A percentile compares a stretch with the other conserved stretches of the same genome.
phyloP scores from a whole-genome alignment of 2,329 filamentous ascomycete species.

The Pochonia chlamydosporia region DNA sequence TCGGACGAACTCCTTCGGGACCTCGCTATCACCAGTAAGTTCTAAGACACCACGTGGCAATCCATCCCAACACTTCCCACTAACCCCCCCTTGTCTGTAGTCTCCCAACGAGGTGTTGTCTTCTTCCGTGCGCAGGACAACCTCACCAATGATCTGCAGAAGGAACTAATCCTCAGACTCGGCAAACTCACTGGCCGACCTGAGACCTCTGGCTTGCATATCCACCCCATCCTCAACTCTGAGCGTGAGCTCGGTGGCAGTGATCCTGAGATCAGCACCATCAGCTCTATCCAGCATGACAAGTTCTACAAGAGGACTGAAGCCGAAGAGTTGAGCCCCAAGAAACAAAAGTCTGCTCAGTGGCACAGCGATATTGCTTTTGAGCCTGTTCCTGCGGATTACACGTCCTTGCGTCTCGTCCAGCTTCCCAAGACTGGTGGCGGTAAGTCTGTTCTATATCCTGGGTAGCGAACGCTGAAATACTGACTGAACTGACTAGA shows the following conservation, averaged over 20 bases:
- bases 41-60: background rate
- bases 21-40: conserved; percentile 59
- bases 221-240: conserved; percentile 53
- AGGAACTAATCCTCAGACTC: conserved; percentile 56
- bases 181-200: conserved; percentile 55
- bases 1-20: conserved; percentile 59
- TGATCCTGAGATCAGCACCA: conserved; percentile 59
- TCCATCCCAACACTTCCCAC: background rate
- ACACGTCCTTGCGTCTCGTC: conserved; percentile 49
- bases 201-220: conserved; percentile 48
- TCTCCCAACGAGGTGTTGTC: conserved; percentile 63
- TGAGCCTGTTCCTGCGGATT: conserved; percentile 58
- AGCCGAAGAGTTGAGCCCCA: conserved; percentile 16
- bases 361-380: conserved; percentile 64
- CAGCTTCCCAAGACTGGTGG: conserved; percentile 50
- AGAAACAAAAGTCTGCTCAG: conserved; percentile 39
- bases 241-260: conserved; percentile 44
- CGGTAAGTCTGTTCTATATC: conserved; percentile 25
- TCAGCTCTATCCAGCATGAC: conserved; percentile 50
- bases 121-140: conserved; percentile 62
- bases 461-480: background rate
- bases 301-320: conserved; percentile 35
- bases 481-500: conserved; percentile 22
- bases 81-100: conserved; percentile 26
- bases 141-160: conserved; percentile 57